Percentiles rank a stretch among this genome's conserved stretches.
Conservation (phyloP, 148 eudicot species). For the Fallopia convolvulus region DNA sequence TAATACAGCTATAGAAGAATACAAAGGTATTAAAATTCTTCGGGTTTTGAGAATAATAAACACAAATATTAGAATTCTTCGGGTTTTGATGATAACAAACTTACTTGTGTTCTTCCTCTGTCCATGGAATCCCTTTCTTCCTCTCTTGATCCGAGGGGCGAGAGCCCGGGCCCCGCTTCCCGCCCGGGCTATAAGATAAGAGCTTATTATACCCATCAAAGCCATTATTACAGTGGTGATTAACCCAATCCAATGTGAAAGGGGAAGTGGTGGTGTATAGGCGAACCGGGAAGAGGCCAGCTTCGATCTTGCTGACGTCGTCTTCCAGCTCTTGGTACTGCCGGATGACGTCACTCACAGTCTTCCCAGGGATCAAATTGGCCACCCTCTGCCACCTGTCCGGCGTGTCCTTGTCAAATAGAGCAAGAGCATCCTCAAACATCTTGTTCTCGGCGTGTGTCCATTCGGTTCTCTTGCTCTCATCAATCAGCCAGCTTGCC, state of each 20-base stretch:
- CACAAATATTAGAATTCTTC: no score
- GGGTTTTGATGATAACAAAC: slow-evolving; percentile 6
- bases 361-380: slow-evolving; percentile 76
- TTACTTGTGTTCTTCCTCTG: slow-evolving; percentile 96
- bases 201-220: slow-evolving; percentile 32
- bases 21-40: no score
- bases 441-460: slow-evolving; percentile 79
- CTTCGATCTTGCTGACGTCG: slow-evolving; percentile 84
- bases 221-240: slow-evolving; percentile 25
- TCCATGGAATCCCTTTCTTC: slow-evolving; percentile 99
- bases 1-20: no score
- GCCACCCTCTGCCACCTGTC: slow-evolving; percentile 88
- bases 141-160: slow-evolving; percentile 69
- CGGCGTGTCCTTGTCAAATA: slow-evolving; percentile 69
- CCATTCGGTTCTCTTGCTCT: slow-evolving; percentile 30
- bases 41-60: no score
- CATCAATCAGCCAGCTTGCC: slow-evolving; percentile 45
- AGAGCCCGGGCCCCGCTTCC: slow-evolving; percentile 36
- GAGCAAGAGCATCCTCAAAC: slow-evolving; percentile 82
- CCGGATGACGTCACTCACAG: slow-evolving; percentile 67
- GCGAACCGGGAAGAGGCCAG: slow-evolving; percentile 43
- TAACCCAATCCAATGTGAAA: slow-evolving; percentile 85
- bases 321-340: slow-evolving; percentile 79
- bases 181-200: slow-evolving; percentile 25
- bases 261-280: slow-evolving; percentile 39